phyloP scores from a whole-genome alignment of 306 rosid genomes.

The Erythrophleum fordii region DNA sequence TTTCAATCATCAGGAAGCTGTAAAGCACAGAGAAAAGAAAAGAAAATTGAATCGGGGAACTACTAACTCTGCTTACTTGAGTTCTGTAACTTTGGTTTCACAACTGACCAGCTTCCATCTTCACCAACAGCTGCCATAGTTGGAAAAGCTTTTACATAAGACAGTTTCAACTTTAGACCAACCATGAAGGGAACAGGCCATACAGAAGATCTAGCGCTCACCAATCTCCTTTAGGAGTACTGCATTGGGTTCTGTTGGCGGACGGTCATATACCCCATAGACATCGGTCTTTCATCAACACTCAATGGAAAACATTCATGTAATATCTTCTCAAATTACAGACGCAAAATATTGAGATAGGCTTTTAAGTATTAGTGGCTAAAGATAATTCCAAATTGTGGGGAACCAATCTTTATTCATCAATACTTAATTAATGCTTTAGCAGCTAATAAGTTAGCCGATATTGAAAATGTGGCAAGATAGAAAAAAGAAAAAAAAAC shows the following conservation, averaged over 20 bases:
- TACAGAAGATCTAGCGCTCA: slow-evolving; percentile 44
- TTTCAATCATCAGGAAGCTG: neutral
- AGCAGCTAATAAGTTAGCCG: slow-evolving; percentile 9
- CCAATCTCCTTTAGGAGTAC: slow-evolving; percentile 83
- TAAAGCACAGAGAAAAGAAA: slow-evolving; percentile 12
- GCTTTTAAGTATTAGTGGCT: slow-evolving; percentile 1
- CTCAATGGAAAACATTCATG: slow-evolving; percentile 50
- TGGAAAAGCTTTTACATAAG: slow-evolving; percentile 15
- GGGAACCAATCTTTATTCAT: neutral
- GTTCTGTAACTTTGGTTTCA: slow-evolving; percentile 66
- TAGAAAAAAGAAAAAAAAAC: neutral
- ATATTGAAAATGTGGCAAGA: neutral
- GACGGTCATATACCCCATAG: slow-evolving; percentile 86
- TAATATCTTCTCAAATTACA: slow-evolving; percentile 29
- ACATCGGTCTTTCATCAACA: slow-evolving; percentile 79
- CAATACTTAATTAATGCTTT: neutral
- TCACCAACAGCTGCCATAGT: slow-evolving; percentile 63
- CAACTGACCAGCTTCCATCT: slow-evolving; percentile 83
- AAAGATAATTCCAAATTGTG: slow-evolving; percentile 18
- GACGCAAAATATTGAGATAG: slow-evolving; percentile 6
- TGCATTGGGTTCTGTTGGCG: slow-evolving; percentile 76
- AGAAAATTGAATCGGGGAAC: slow-evolving; percentile 16
- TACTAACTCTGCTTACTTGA: slow-evolving; percentile 50
- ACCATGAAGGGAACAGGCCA: slow-evolving; percentile 29
- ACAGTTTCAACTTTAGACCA: neutral